Base-by-base conservation (phyloP, 371 early-diverging fungal genomes). In the Zancudomyces culisetae region DNA sequence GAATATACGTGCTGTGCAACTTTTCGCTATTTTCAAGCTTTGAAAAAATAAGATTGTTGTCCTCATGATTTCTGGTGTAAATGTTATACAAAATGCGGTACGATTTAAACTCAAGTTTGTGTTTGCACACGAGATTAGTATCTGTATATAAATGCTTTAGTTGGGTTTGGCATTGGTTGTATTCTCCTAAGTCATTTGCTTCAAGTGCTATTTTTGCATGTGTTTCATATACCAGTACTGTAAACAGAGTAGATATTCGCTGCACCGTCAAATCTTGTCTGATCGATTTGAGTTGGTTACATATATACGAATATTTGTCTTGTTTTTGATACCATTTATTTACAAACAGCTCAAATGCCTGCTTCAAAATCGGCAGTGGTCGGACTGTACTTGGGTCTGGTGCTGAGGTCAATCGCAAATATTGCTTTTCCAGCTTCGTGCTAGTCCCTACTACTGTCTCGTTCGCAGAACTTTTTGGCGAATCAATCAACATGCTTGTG, bases 211-310 rank as follows among this genome's bases (percentile, higher is more conserved):
- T 87, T 39, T 93, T 73, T 2, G 91, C 93, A 66, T 93, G 89
- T 21, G 73, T 74, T 63, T 96, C 95, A 60, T 96, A 96, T 0
- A 91, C 92, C 48, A 77, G 68, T 0, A 87, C 87, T n/a, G 95
- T 87, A 59, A 96, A 91, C 19, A 78, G 83, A 59, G 83, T 83
- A 54, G 81, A 76, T 45, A 96, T 88, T 42, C 82, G 72, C 77
- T 96, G 96, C 24, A 95, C 45, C 23, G 89, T 90, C 51, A 96
- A 67, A 68, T 96, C 97, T 60, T 96, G 97, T 29, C 97, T 80
- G 58, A 96, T 58, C 27, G 86, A 81, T 68, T 94, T 94, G 61
- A 94, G 79, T 61, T 96, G 97, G 61, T 92, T 89, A 66, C 91
- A 90, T 22, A 92, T 83, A 60, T 86, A 94, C 6, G 84, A 70